A percentile compares a stretch with the other conserved stretches of the same genome.
These are phyloP conservation scores for Yarrowia galli DNA, from an alignment of 1,139 yeast species.

Conservation along the genomic window DNA sequence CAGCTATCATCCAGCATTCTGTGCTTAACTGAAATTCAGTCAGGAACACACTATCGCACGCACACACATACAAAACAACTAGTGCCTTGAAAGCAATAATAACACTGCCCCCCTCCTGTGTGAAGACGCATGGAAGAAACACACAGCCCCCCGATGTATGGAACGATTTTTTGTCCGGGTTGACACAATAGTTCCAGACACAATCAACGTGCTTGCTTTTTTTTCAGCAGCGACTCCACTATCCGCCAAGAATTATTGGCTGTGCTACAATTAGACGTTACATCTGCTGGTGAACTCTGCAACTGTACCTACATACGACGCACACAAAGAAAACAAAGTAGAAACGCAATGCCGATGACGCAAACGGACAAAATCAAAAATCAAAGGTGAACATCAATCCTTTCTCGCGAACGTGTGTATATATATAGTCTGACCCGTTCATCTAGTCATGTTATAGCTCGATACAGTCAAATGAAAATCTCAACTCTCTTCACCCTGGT, in stretches of 20 bases:
- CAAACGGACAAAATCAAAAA: not conserved
- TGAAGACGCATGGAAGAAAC: not conserved
- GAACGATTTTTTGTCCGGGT: not conserved
- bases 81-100: not conserved
- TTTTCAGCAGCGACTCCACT: not conserved
- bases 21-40: not conserved
- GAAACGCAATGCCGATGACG: constrained; percentile 5
- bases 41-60: too few species aligned
- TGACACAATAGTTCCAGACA: too few species aligned
- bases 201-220: not conserved
- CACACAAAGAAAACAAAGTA: constrained; percentile 1
- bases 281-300: too few species aligned
- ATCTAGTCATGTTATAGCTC: not conserved
- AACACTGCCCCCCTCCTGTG: not conserved
- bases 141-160: not conserved
- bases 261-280: constrained; percentile 7
- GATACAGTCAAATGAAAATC: constrained; percentile 7
- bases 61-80: not conserved
- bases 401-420: not conserved
- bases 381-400: not conserved
- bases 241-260: constrained; percentile 20
- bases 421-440: not conserved
- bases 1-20: not conserved
- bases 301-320: constrained; percentile 22
- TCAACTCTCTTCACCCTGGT: not conserved